These are phyloP conservation scores for Cornus suecica DNA, from an alignment of 148 eudicot species.

Conservation along the genomic window DNA sequence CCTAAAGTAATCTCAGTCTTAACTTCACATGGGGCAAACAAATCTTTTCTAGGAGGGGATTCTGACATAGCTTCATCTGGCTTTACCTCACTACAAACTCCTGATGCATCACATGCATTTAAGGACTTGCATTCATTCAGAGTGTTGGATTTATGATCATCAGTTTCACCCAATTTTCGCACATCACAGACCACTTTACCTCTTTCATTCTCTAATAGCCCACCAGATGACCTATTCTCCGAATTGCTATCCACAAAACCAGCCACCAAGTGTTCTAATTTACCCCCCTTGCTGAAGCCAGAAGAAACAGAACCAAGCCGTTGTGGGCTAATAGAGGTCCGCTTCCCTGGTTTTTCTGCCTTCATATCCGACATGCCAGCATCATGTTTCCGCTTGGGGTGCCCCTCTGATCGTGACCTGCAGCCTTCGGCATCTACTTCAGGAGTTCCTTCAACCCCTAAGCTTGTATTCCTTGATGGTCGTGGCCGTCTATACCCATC, in stretches of 20 bases:
- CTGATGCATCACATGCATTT: neutral
- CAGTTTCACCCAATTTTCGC: constrained; percentile 4
- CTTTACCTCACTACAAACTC: constrained; percentile 22
- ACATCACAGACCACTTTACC: constrained; percentile 12
- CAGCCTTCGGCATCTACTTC: constrained; percentile 38
- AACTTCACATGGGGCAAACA: constrained; percentile 25
- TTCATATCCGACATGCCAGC: constrained; percentile 33
- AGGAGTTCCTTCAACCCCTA: constrained; percentile 33
- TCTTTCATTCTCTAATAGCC: constrained; percentile 15
- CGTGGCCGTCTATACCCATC: constrained; percentile 38
- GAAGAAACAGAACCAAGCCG: constrained; percentile 43
- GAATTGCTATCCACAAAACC: constrained; percentile 24
- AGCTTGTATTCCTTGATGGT: constrained; percentile 30
- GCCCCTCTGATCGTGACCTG: constrained; percentile 35
- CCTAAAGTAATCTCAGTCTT: constrained; percentile 24
- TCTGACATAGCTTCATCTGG: constrained; percentile 3
- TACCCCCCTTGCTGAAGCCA: constrained; percentile 31
- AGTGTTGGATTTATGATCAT: neutral
- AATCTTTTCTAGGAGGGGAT: constrained; percentile 17
- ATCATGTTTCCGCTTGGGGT: constrained; percentile 44
- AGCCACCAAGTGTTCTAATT: constrained; percentile 15
- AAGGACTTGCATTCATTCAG: neutral
- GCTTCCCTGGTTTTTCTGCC: constrained; percentile 37
- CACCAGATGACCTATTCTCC: constrained; percentile 20
- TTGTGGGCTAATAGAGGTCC: constrained; percentile 57